Evolutionary conservation across 805 yeast genomes (phyloP).

Genomic region (Monosporozyma aerobia): DNA sequence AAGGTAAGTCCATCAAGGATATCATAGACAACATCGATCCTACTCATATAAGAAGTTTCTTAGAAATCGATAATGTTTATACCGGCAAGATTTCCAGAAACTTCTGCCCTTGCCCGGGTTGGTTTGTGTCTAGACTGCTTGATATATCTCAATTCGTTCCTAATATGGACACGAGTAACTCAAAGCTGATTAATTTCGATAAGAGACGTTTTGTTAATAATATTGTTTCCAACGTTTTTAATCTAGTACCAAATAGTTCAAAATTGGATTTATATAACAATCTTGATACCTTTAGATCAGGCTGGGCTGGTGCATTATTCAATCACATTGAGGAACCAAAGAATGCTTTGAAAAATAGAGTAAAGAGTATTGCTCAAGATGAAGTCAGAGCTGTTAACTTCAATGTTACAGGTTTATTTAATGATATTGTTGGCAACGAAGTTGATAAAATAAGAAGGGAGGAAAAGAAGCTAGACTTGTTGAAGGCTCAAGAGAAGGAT

Average conservation of each 20-base stretch:
- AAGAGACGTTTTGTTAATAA: constrained; percentile 65
- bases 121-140: constrained; percentile 74
- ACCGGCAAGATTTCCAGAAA: constrained; percentile 26
- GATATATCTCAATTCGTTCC: constrained; percentile 74
- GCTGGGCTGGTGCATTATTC: constrained; percentile 16
- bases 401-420: constrained; percentile 36
- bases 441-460: constrained; percentile 46
- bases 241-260: constrained; percentile 28
- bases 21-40: constrained; percentile 16
- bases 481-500: constrained; percentile 29
- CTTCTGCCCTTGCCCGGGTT: constrained; percentile 82
- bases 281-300: constrained; percentile 1
- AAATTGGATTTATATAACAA: constrained; percentile 1
- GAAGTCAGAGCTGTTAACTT: constrained; percentile 36
- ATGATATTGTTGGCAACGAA: constrained; percentile 39
- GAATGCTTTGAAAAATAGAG: constrained; percentile 13
- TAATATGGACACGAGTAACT: constrained; percentile 58
- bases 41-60: constrained; percentile 21
- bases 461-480: constrained; percentile 33
- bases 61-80: constrained; percentile 29
- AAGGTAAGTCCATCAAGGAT: constrained; percentile 25
- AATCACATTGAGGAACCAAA: constrained; percentile 27
- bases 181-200: constrained; percentile 71
- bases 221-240: constrained; percentile 45
- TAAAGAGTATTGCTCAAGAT: constrained; percentile 34